Conservation (phyloP, 2,329 filamentous ascomycete genomes). For the Botrytis hyacinthi region DNA sequence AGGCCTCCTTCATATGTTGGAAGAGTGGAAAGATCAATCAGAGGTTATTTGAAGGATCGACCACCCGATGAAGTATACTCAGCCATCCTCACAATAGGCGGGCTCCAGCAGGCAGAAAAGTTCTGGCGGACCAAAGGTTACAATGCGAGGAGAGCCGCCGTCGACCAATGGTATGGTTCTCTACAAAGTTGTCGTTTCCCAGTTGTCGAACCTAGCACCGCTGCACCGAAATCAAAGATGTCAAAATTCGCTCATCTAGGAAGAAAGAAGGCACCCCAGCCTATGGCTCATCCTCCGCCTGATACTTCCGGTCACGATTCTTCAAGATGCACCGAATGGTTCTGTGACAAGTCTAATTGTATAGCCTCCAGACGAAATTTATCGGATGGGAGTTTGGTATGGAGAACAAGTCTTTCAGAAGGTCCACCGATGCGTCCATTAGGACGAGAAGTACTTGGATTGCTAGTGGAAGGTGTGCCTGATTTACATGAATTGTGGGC, state of each 20-base stretch:
- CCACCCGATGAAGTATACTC: constrained; percentile 62
- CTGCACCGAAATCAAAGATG: constrained; percentile 49
- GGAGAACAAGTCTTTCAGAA: constrained; percentile 57
- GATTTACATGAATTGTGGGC: constrained; percentile 60
- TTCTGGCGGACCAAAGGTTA: constrained; percentile 68
- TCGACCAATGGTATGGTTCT: constrained; percentile 58
- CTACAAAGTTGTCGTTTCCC: constrained; percentile 46
- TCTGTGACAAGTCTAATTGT: constrained; percentile 38
- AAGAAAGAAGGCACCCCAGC: constrained; percentile 49
- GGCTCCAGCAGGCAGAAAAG: constrained; percentile 59
- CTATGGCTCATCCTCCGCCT: constrained; percentile 1
- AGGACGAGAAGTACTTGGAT: constrained; percentile 49
- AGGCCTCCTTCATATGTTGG: constrained; percentile 64
- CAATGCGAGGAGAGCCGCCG: constrained; percentile 56
- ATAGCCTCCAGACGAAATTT: constrained; percentile 30
- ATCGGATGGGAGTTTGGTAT: constrained; percentile 47
- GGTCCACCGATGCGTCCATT: constrained; percentile 63
- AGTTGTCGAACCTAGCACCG: constrained; percentile 33
- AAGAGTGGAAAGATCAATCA: constrained; percentile 58
- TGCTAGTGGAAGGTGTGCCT: constrained; percentile 55
- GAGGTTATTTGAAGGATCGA: constrained; percentile 62
- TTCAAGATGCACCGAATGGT: constrained; percentile 38
- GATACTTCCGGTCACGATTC: constrained; percentile 30
- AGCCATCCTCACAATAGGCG: constrained; percentile 59
- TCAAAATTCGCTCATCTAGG: constrained; percentile 49